Evolutionary conservation across 2,329 filamentous ascomycete genomes (phyloP), one percentile per base, ranked within the genome.

Genomic region (Graphiopsis chlorocephala): DNA sequence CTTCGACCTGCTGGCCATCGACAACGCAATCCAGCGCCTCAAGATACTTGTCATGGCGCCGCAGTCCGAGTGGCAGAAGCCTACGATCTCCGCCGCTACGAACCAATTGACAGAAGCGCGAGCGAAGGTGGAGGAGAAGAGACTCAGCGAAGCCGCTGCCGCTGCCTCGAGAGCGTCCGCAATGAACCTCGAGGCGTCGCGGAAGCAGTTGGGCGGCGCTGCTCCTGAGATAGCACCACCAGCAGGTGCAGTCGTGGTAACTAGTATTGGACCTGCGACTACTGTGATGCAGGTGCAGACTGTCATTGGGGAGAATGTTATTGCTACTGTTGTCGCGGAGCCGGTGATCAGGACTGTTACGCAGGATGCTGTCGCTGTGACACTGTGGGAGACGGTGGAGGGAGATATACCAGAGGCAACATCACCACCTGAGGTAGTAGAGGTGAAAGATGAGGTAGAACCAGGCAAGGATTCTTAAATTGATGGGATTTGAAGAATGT

Each of bases 1-100:
- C 11, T 64, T 67, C 3, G 72, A 75, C 29, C 33, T 73, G 29
- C 63, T 66, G n/a, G 59, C 47, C 1, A 65, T 76, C 3, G 68
- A 69, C n/a, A 69, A 69, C 17, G 67, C 68, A 14, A 68, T 73
- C 17, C 66, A 70, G 14, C 55, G 58, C 7, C 62, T 77, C 29
- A 76, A 76, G 60, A 61, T 65, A 33, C 61, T 76, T 38, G 69
- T 77, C 56, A 72, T 76, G 70, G 65, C 70, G 29, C 72, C 74
- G 35, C 66, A 74, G 28, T 71, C 72, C 26, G 47, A 65, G 15
- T 77, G 75, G 75, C 69, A 73, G 45, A 70, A 69, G 15, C 61
- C 68, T 10, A 71, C 72, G 26, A 75, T 72, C 63, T 68, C 66
- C n/a, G 65, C 25, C 65, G 75, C 69, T 61, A 71, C 73, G 12